Base-by-base conservation (phyloP, 805 yeast species). In the Zygoascus bituminiphila region DNA sequence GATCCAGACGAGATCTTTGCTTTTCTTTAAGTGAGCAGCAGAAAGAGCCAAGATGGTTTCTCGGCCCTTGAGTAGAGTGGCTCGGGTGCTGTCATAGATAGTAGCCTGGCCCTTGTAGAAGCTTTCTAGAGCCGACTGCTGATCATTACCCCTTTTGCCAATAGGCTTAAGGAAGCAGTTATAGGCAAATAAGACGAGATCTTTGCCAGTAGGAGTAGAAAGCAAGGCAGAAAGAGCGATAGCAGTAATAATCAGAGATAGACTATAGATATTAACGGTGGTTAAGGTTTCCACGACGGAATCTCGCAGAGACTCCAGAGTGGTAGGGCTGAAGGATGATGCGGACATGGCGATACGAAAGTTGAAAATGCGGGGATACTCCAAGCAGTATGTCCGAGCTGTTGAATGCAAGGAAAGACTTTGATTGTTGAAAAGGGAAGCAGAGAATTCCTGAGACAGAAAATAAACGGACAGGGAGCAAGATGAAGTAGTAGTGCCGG, bases 71-170 rank as follows among this genome's bases (percentile, higher is more conserved):
- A 85, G 71, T 37, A 85, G 69, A 33, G 74, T 67, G 42, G 74
- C 70, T 59, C 95, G 77, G 3, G 94, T 85, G 41, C 77, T 65
- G 61, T 85, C 94, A 62, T 85, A 85, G 41, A 86, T 74, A 48
- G 75, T 77, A 8, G 94, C 94, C 65, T 86, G 95, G 42, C 78
- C 78, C 57, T 77, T 76, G 67, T 85, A 85, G 62, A 85, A 85
- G 22, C 74, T 67, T 62, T 86, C 95, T 49, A 82, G 71, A 4
- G 78, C 76, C 31, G 73, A 73, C 58, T 79, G 83, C 59, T 81
- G 87, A 42, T 48, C 54, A 10, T 60, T 51, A n/a, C 59, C 57
- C 4, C 51, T 53, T 46, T 52, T 56, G 45, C 62, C 54, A 64
- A 79, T 69, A 2, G 87, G 87, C 58, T 77, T 79, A 52, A 82